Evolutionary conservation across 1,139 yeast species (phyloP).

Genomic region (Debaryomycetaceae sp.): DNA sequence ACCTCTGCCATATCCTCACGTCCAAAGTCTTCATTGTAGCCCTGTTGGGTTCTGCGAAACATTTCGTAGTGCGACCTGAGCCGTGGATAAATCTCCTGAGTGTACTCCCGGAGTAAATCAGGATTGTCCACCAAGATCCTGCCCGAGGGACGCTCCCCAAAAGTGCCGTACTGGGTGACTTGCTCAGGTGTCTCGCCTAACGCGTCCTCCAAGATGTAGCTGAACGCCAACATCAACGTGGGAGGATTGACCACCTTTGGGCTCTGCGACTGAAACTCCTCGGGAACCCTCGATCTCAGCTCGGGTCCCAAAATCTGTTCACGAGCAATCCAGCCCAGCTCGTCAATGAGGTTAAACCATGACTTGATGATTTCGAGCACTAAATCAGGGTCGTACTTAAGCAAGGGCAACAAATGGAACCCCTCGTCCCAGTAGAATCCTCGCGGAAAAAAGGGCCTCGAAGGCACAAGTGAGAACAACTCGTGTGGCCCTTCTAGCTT

Average conservation of each 20-base stretch:
- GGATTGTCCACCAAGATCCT: constrained; percentile 53
- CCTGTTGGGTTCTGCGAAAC: constrained; percentile 80
- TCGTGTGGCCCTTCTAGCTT: constrained; percentile 62
- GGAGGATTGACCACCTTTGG: constrained; percentile 96
- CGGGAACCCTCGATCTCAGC: constrained; percentile 84
- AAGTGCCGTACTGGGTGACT: constrained; percentile 14
- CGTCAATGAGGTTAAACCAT: constrained; percentile 85
- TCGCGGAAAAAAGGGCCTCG: constrained; percentile 90
- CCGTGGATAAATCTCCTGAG: constrained; percentile 68
- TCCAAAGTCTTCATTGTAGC: constrained; percentile 68
- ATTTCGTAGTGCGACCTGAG: constrained; percentile 75
- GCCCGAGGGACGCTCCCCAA: constrained; percentile 13
- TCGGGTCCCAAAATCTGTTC: constrained; percentile 93
- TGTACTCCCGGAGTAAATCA: constrained; percentile 57
- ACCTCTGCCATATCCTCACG: constrained; percentile 60
- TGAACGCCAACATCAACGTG: constrained; percentile 77
- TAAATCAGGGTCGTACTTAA: constrained; percentile 81
- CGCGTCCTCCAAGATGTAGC: constrained; percentile 45
- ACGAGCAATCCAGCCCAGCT: constrained; percentile 94
- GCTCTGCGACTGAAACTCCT: constrained; percentile 79
- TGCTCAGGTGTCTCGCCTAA: constrained; percentile 17
- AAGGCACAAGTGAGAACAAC: constrained; percentile 81
- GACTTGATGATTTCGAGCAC: constrained; percentile 77
- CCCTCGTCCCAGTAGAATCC: constrained; percentile 99
- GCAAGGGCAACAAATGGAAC: constrained; percentile 78